Evolutionary conservation across 345 rosid genomes (phyloP).

Genomic region (Salix udensis): DNA sequence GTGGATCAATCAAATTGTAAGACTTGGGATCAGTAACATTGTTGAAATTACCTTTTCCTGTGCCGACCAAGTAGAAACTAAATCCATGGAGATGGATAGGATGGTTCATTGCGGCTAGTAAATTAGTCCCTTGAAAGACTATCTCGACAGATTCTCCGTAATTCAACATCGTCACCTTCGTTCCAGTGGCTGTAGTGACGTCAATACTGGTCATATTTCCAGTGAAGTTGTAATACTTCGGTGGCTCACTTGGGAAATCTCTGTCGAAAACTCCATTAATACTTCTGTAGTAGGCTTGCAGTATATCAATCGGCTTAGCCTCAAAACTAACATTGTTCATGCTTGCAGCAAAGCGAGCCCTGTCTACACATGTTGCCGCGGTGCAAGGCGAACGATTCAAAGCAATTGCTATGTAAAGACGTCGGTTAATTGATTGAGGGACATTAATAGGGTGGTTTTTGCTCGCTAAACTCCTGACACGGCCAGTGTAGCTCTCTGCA

Average conservation of each 20-base stretch:
- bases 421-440: slow-evolving; percentile 17
- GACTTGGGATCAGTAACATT: slow-evolving; percentile 10
- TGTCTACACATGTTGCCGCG: background rate
- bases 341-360: slow-evolving; percentile 24
- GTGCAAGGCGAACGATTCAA: slow-evolving; percentile 22
- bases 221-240: slow-evolving; percentile 22
- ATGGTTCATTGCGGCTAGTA: slow-evolving; percentile 25
- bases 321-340: slow-evolving; percentile 44
- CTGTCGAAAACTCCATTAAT: slow-evolving; percentile 8
- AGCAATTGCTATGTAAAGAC: slow-evolving; percentile 21
- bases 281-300: slow-evolving; percentile 46
- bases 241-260: slow-evolving; percentile 27
- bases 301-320: slow-evolving; percentile 19
- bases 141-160: slow-evolving; percentile 38
- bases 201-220: slow-evolving; percentile 21
- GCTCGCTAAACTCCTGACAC: slow-evolving; percentile 19
- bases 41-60: slow-evolving; percentile 36
- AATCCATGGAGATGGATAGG: slow-evolving; percentile 47
- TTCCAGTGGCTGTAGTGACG: slow-evolving; percentile 7
- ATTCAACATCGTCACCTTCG: slow-evolving; percentile 27
- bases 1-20: slow-evolving; percentile 40
- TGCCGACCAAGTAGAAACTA: slow-evolving; percentile 45
- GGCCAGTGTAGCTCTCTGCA: slow-evolving; percentile 11
- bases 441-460: slow-evolving; percentile 23
- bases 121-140: slow-evolving; percentile 41